These are phyloP conservation scores for Arthrobotrys iridis DNA, from an alignment of 2,329 filamentous ascomycete genomes.

Conservation along the genomic window DNA sequence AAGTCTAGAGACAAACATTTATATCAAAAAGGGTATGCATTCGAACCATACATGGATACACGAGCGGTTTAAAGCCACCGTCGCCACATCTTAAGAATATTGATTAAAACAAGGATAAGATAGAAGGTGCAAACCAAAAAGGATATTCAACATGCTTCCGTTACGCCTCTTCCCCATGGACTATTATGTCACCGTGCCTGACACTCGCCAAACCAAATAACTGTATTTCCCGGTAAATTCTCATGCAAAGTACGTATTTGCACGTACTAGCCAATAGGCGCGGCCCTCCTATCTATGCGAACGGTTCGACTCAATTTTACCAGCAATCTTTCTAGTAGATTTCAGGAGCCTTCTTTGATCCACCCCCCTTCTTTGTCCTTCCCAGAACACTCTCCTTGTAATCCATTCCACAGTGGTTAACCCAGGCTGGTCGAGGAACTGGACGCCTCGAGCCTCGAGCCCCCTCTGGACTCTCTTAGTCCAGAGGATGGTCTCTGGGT, in stretches of 20 bases:
- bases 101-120: background rate
- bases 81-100: background rate
- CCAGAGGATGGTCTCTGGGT: slow-evolving; percentile 17
- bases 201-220: background rate
- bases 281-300: background rate
- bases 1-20: too few species aligned
- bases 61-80: background rate
- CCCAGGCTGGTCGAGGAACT: background rate
- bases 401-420: background rate
- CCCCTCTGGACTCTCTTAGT: background rate
- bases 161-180: background rate
- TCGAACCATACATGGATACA: background rate
- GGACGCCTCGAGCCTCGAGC: background rate
- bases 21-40: too few species aligned
- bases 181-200: background rate
- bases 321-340: background rate
- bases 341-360: background rate
- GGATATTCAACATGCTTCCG: background rate
- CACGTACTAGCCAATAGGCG: background rate
- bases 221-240: background rate
- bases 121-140: too few species aligned
- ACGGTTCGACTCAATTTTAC: background rate
- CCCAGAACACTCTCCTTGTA: background rate
- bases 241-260: too few species aligned
- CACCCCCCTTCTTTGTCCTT: background rate